Percentiles rank a stretch among this genome's conserved stretches.
Conservation (phyloP, 192 early-diverging fungal genomes). For the Nowakowskiella sp. region DNA sequence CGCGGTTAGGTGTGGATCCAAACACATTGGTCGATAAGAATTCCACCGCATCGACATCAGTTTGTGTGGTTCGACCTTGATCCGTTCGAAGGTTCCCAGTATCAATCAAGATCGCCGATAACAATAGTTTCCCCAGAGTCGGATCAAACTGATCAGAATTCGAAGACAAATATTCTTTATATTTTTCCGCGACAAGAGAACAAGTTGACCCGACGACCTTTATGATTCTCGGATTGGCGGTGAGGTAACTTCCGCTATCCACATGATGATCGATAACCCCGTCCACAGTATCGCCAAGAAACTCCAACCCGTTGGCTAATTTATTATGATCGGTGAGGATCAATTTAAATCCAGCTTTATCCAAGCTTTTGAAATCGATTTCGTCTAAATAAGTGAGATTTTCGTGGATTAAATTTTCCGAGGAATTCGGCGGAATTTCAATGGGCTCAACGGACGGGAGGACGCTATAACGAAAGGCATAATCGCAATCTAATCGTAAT, state of each 20-base stretch:
- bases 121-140: slow-evolving; percentile 33
- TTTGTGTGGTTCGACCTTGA: slow-evolving; percentile 38
- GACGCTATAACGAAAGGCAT: slow-evolving; percentile 31
- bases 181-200: slow-evolving; percentile 41
- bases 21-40: too few relatives aligned
- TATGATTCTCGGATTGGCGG: slow-evolving; percentile 37
- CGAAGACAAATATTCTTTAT: neutral
- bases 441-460: neutral
- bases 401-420: slow-evolving; percentile 15
- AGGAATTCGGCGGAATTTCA: too few relatives aligned
- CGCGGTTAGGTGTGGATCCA: slow-evolving; percentile 1
- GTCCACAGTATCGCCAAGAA: too few relatives aligned
- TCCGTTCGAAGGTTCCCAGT: slow-evolving; percentile 48
- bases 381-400: slow-evolving; percentile 20
- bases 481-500: slow-evolving; percentile 55
- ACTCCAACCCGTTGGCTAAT: slow-evolving; percentile 29
- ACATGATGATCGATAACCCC: slow-evolving; percentile 66
- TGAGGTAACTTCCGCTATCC: slow-evolving; percentile 48
- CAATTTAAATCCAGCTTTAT: slow-evolving; percentile 21
- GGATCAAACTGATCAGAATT: slow-evolving; percentile 9
- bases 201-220: slow-evolving; percentile 53
- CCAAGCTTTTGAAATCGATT: slow-evolving; percentile 19
- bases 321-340: slow-evolving; percentile 64
- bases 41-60: slow-evolving; percentile 31
- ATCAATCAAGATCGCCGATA: slow-evolving; percentile 63